Base-by-base conservation (phyloP, 768 basidiomycete species). In the Neoboletus subvelutipes region DNA sequence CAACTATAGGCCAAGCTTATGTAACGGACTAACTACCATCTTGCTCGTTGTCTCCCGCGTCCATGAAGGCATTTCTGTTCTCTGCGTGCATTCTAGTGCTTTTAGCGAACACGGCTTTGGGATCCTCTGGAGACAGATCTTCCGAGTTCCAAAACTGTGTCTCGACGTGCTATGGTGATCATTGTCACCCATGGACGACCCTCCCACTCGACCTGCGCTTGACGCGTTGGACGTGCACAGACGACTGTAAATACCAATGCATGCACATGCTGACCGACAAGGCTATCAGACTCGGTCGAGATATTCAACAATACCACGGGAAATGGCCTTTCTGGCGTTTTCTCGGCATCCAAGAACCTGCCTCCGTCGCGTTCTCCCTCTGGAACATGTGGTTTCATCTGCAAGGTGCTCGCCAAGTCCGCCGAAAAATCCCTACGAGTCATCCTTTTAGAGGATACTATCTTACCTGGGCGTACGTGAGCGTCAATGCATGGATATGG, bases 321-420 rank as follows among this genome's bases (percentile, higher is more conserved):
- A 98, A 98, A 76, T 98, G 96, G 96, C 92, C 95, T 0, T 98
- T 99, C 71, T 89, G 86, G 83, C 81, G 95, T 31, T 76, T 90
- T 22, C 75, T 78, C n/a, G 92, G 94, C 31, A 88, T 93, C 72
- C 96, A 98, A 67, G 96, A 99, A 73, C 95, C 96, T 7, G 88
- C 94, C 9, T 91, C 92, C 3, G 94, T 97, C 56, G 72, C 83
- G 36, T 97, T 98, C 76, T 94, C 92, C 15, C 65, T 97, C n/a
- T 74, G 86, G 56, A 98, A 99, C 71, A 76, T 96, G 41, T 84
- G 79, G 76, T 82, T 80, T 41, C 94, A 99, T 71, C 73, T 77
- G 2, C 74, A 75, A 51, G 94, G 94, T 2, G 76, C 78, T 8
- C 66, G 66, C 15, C 76, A 76, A 61, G 62, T 94, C 13, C 72